phyloP scores from a whole-genome alignment of 805 yeast genomes.

The Grigorovia jiainica region DNA sequence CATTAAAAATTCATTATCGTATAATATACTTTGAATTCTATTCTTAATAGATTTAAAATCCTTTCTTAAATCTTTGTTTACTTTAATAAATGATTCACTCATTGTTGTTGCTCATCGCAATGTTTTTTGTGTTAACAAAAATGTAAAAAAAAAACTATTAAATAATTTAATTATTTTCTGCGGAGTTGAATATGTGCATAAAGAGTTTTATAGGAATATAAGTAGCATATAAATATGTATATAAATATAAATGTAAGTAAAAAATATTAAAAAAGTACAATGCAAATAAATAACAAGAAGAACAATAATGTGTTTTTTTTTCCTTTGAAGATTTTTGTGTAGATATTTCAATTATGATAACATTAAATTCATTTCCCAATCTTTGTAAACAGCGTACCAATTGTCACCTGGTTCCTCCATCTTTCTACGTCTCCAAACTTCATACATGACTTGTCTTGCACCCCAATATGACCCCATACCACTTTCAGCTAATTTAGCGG shows the following conservation, averaged over 20 bases:
- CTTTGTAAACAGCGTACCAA: constrained; percentile 73
- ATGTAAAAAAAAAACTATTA: no score
- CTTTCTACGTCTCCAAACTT: constrained; percentile 71
- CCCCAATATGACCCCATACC: constrained; percentile 81
- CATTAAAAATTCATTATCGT: constrained; percentile 47
- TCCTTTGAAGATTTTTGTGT: not conserved
- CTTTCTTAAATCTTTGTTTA: constrained; percentile 38
- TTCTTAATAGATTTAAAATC: constrained; percentile 45
- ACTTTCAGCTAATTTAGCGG: constrained; percentile 35
- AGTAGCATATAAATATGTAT: no score
- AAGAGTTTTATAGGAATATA: no score
- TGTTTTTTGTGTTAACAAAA: no score
- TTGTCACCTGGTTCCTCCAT: constrained; percentile 48
- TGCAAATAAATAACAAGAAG: no score
- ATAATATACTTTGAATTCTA: constrained; percentile 60
- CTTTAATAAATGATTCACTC: constrained; percentile 7
- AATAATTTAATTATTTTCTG: no score
- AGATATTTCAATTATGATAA: no score
- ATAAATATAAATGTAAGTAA: no score
- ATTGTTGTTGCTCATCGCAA: not conserved
- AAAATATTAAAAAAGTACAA: no score
- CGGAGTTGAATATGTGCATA: no score
- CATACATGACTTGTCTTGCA: constrained; percentile 74
- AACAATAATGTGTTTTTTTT: no score
- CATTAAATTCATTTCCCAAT: constrained; percentile 83